Conservation (phyloP, 73 alveolate genomes). For the Paramecium sonneborni region DNA sequence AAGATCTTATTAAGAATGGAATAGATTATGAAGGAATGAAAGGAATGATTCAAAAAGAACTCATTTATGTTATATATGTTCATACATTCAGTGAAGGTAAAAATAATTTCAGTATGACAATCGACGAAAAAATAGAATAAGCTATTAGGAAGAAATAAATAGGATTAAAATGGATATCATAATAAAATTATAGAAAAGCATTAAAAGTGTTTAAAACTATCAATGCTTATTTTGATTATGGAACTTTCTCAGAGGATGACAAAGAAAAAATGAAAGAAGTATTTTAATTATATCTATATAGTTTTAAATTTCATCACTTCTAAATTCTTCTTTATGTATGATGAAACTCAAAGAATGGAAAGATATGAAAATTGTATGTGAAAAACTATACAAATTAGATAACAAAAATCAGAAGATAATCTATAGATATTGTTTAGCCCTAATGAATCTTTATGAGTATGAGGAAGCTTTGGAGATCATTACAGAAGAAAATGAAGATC, state of each 20-base stretch:
- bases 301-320: not conserved
- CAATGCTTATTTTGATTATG: slow-evolving; percentile 65
- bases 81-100: slow-evolving; percentile 65
- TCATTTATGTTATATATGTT: slow-evolving; percentile 40
- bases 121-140: slow-evolving; percentile 61
- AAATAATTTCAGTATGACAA: slow-evolving; percentile 55
- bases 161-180: slow-evolving; percentile 53
- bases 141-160: slow-evolving; percentile 55
- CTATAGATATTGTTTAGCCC: slow-evolving; percentile 23
- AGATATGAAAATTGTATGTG: slow-evolving; percentile 16
- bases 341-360: slow-evolving; percentile 17
- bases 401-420: not conserved
- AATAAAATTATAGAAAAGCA: slow-evolving; percentile 58
- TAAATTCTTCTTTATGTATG: not conserved
- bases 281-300: not conserved
- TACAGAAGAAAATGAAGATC: not conserved
- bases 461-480: not conserved
- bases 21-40: slow-evolving; percentile 62
- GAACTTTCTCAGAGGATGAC: slow-evolving; percentile 61
- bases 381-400: slow-evolving; percentile 31
- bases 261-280: slow-evolving; percentile 46
- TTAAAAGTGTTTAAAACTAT: slow-evolving; percentile 54
- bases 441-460: slow-evolving; percentile 27
- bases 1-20: slow-evolving; percentile 49
- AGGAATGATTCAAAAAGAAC: slow-evolving; percentile 27